A percentile compares a stretch with the other conserved stretches of the same genome.
Evolutionary conservation across 257 asterid genomes (phyloP).

Genomic region (Solanum pinnatisectum): DNA sequence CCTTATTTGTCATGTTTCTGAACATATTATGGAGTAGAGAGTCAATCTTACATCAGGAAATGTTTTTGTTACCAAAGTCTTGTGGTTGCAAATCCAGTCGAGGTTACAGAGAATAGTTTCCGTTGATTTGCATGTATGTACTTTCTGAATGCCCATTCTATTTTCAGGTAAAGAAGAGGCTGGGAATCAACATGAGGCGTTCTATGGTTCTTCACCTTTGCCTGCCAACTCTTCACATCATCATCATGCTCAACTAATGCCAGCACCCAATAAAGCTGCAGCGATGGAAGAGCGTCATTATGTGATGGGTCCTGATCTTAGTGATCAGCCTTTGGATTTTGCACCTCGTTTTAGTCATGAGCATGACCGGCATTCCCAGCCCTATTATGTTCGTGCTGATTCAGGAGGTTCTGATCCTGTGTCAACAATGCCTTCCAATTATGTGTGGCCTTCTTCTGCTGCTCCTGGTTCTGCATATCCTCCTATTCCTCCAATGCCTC

Average conservation of each 20-base stretch:
- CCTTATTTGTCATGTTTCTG: background rate
- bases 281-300: conserved; percentile 46
- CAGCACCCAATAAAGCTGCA: conserved; percentile 30
- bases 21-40: background rate
- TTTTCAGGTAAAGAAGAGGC: conserved; percentile 52
- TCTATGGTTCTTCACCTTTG: conserved; percentile 38
- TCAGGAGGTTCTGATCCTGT: conserved; percentile 52
- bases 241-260: conserved; percentile 34
- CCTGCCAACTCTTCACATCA: conserved; percentile 35
- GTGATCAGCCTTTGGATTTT: conserved; percentile 60
- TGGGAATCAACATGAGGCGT: conserved; percentile 36
- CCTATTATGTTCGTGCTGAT: conserved; percentile 28
- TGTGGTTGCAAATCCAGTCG: background rate
- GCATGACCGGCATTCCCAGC: conserved; percentile 34
- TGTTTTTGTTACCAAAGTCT: background rate
- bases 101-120: background rate
- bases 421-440: conserved; percentile 42
- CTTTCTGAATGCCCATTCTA: conserved; percentile 10
- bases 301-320: conserved; percentile 35
- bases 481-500: conserved; percentile 40
- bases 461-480: conserved; percentile 48
- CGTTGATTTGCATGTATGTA: background rate
- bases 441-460: conserved; percentile 54
- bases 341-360: conserved; percentile 51
- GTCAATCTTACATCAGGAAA: background rate